Evolutionary conservation across 2,329 filamentous ascomycete genomes (phyloP), one percentile per base, ranked within the genome.

Genomic region (Talaromyces sp.): DNA sequence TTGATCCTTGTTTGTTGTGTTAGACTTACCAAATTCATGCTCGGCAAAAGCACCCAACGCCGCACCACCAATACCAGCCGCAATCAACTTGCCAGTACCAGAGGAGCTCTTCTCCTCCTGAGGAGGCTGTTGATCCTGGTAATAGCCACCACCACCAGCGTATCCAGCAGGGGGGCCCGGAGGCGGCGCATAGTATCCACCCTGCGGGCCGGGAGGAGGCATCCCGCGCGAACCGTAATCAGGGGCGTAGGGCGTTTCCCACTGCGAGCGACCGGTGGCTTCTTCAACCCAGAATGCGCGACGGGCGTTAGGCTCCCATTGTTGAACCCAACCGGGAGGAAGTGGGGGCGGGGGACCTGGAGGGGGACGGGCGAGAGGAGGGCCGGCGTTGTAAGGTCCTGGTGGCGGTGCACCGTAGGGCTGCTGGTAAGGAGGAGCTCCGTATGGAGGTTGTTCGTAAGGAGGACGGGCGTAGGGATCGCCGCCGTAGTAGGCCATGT

Each of bases 281-380:
- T 83, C 74, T 68, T 88, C 84, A 51, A 84, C 77, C 64, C 86
- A 89, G 73, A 83, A 88, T 75, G 83, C 87, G 50, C 83, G 82
- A 65, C 86, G 82, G 54, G 78, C 75, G 52, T 76, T 77, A 52
- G 82, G 79, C 59, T 89, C 86, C 71, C 81, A 89, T 68, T 86
- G 81, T 20, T 84, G 76, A 24, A 76, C 73, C 86, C 86, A 89
- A 60, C 86, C 86, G 45, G 77, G 65, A 20, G 86, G 79, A 58
- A 87, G 74, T 16, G 69, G 66, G 55, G 81, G 75, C 20, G 85
- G 80, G 61, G 73, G 74, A 45, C 68, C 68, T 3, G 65, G 61
- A 14, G 69, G 71, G 24, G 70, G 72, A 2, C 66, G 67, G 19
- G 63, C 54, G 30, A 60, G 58, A 8, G 65, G 59, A 4, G 65